These are phyloP conservation scores for Ashbya aceris DNA, from an alignment of 1,139 yeast genomes.

Conservation along the genomic window DNA sequence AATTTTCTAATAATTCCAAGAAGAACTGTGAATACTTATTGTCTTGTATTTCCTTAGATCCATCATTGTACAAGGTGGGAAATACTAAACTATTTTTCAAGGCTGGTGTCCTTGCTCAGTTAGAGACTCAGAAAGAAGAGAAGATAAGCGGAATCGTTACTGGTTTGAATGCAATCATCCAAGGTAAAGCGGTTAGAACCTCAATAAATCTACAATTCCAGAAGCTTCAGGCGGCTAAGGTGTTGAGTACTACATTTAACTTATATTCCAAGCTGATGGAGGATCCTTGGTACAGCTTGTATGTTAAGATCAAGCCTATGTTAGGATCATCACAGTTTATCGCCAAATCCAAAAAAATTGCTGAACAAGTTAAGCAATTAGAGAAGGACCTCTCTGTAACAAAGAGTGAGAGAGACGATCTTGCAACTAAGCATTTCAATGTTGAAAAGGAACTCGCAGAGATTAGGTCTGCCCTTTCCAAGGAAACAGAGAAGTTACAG, in stretches of 20 bases:
- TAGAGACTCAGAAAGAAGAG: slow-evolving; percentile 71
- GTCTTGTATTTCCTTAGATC: slow-evolving; percentile 50
- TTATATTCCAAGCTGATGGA: slow-evolving; percentile 43
- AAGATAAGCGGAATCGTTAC: slow-evolving; percentile 50
- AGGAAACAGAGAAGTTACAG: slow-evolving; percentile 18
- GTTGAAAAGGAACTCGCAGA: slow-evolving; percentile 33
- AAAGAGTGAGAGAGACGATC: slow-evolving; percentile 29
- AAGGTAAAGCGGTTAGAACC: slow-evolving; percentile 57
- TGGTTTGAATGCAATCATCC: slow-evolving; percentile 53
- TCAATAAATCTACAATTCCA: slow-evolving; percentile 42
- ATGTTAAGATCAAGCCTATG: slow-evolving; percentile 66
- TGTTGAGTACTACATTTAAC: slow-evolving; percentile 55
- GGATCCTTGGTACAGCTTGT: slow-evolving; percentile 78
- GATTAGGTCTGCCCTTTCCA: slow-evolving; percentile 26
- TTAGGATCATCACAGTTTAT: slow-evolving; percentile 58
- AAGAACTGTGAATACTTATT: slow-evolving; percentile 64
- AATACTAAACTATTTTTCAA: slow-evolving; percentile 83
- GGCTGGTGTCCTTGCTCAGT: slow-evolving; percentile 83
- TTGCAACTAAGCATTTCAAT: slow-evolving; percentile 27
- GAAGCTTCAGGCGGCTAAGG: slow-evolving; percentile 62
- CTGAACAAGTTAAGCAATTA: slow-evolving; percentile 49
- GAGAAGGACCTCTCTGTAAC: slow-evolving; percentile 34
- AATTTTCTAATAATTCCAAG: slow-evolving; percentile 44
- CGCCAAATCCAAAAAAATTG: slow-evolving; percentile 44
- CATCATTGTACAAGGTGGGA: slow-evolving; percentile 62